phyloP scores from a whole-genome alignment of 495 filamentous ascomycete genomes.

The Pyronema domesticum region DNA sequence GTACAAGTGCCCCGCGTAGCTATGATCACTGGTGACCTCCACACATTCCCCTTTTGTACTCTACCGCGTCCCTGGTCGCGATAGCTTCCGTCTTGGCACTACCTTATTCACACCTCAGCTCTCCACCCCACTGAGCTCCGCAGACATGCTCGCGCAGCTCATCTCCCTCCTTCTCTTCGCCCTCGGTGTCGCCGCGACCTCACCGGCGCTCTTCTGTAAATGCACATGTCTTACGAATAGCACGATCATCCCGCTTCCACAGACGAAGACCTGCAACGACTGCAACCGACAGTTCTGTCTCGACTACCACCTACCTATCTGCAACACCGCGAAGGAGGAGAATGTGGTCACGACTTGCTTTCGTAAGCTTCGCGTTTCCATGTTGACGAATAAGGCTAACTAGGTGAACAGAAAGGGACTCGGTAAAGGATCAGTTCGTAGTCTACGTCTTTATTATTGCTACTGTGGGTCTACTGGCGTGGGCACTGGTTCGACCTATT shows the following conservation, averaged over 20 bases:
- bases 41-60: too few species aligned
- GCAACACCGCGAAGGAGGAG: conserved; percentile 65
- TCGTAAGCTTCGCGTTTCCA: conserved; percentile 34
- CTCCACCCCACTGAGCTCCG: too few species aligned
- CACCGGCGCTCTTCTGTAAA: conserved; percentile 67
- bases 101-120: too few species aligned
- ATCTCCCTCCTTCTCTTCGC: conserved; percentile 4
- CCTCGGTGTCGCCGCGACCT: background rate
- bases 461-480: conserved; percentile 63
- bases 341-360: conserved; percentile 85
- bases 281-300: conserved; percentile 89
- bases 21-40: too few species aligned
- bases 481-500: conserved; percentile 45
- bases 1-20: too few species aligned
- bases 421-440: conserved; percentile 71
- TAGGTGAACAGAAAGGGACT: conserved; percentile 49
- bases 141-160: too few species aligned
- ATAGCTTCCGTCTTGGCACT: too few species aligned
- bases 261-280: conserved; percentile 45
- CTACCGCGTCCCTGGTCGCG: too few species aligned
- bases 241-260: conserved; percentile 59
- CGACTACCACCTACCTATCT: conserved; percentile 65
- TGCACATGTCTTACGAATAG: conserved; percentile 86
- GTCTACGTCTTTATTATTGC: conserved; percentile 83
- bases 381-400: too few species aligned